Base-by-base conservation (phyloP, 805 yeast genomes). In the Saccharomycopsis amapae region DNA sequence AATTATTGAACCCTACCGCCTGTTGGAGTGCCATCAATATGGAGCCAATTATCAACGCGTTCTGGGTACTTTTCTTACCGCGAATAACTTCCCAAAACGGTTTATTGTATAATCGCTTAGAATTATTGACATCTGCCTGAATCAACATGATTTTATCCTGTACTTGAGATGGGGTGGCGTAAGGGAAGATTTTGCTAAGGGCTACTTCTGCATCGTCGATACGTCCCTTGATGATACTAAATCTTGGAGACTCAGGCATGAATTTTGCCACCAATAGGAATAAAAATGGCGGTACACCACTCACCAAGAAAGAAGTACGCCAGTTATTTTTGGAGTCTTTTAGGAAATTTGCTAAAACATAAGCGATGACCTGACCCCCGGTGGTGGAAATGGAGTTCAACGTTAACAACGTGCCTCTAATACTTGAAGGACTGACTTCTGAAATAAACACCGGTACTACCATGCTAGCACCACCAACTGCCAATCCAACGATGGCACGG, bases 381-480 rank as follows among this genome's bases (percentile, higher is more conserved):
- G 73, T 78, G 60, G 75, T 73, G 43, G 69, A 65, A 31, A 66
- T 45, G 1, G 68, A 63, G 56, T 66, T 67, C 42, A 68, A 55
- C 6, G 69, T 65, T 44, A 65, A 53, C 35, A 67, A 54, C 2
- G 61, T 57, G 2, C 73, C 73, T 53, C 74, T 61, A 9, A 58
- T 57, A 19, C 55, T 60, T 2, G 69, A 60, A 2, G 75, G 73
- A 3, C 74, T 65, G 23, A 75, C 62, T 56, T 77, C 83, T 20
- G 78, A 69, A 12, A 76, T 63, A 56, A 72, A 76, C 12, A 75
- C 67, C 0, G 82, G 90, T 2, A 79, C 77, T 34, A 79, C 68
- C 55, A 81, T 83, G 0, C 88, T 75, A 4, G 84, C 81, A 23
- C 75, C 73, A 13, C 93, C 93, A 20, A 84, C 79, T 6, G 83